phyloP scores from a whole-genome alignment of 2,329 filamentous ascomycete genomes.

The Aspergillus phoenicis region DNA sequence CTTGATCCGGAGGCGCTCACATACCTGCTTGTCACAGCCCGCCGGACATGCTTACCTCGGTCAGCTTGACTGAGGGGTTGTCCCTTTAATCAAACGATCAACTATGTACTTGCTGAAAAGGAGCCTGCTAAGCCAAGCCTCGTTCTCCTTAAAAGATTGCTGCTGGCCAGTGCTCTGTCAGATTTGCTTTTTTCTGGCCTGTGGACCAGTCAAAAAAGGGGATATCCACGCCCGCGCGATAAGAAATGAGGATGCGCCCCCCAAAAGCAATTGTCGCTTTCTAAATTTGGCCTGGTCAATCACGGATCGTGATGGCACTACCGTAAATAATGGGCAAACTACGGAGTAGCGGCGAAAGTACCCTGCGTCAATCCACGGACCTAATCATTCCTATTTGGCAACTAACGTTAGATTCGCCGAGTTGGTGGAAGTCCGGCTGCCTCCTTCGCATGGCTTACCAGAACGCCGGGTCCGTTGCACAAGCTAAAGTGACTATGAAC shows the following conservation, averaged over 20 bases:
- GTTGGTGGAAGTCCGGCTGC: conserved; percentile 3
- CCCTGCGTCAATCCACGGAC: conserved; percentile 4
- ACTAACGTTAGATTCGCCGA: conserved; percentile 5
- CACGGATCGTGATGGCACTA: conserved; percentile 6
- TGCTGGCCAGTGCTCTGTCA: conserved; percentile 9
- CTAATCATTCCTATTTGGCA: not conserved
- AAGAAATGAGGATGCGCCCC: conserved; percentile 7
- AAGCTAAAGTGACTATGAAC: conserved; percentile 1
- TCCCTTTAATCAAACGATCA: conserved; percentile 15
- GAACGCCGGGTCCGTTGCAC: conserved; percentile 13
- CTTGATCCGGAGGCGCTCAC: not conserved
- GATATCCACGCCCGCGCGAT: not conserved
- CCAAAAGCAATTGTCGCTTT: conserved; percentile 15
- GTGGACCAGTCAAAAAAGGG: conserved; percentile 13
- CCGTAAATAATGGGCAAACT: conserved; percentile 6
- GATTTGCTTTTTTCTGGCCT: conserved; percentile 7
- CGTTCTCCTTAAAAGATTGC: conserved; percentile 9
- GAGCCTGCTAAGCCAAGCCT: conserved; percentile 13
- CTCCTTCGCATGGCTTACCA: conserved; percentile 21
- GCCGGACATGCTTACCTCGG: conserved; percentile 4
- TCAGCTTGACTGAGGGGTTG: not conserved
- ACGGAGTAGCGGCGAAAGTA: conserved; percentile 3
- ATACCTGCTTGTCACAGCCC: conserved; percentile 10
- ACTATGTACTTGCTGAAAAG: conserved; percentile 5
- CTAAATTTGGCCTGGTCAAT: conserved; percentile 5